Percentiles rank a stretch among this genome's conserved stretches.
These are phyloP conservation scores for Stephanodiscus minutulus DNA, from an alignment of 108 stramenopile genomes.

Conservation along the genomic window DNA sequence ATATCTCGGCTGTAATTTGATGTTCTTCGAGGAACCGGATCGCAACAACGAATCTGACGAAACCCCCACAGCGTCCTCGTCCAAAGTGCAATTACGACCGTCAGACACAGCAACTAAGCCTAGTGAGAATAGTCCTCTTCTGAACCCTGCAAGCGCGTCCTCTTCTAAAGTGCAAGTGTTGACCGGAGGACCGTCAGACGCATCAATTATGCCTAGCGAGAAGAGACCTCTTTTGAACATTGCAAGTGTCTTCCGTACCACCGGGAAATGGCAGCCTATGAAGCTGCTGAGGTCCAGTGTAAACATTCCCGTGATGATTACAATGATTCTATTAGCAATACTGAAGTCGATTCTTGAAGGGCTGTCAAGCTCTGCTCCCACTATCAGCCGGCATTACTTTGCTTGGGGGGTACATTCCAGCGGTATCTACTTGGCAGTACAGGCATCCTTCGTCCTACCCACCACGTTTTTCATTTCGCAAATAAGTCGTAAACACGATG, in stretches of 20 bases:
- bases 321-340: constrained; percentile 30
- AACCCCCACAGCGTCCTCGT: not conserved
- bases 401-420: constrained; percentile 37
- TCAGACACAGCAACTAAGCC: constrained; percentile 3
- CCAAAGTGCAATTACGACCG: constrained; percentile 6
- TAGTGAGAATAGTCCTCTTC: constrained; percentile 12
- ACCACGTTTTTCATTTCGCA: constrained; percentile 39
- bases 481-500: constrained; percentile 43
- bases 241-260: not conserved
- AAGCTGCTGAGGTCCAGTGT: constrained; percentile 9
- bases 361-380: constrained; percentile 44
- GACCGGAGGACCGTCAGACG: constrained; percentile 21
- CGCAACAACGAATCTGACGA: constrained; percentile 20
- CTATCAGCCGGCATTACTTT: constrained; percentile 48
- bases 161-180: constrained; percentile 1
- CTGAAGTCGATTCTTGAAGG: constrained; percentile 41
- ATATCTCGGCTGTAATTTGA: constrained; percentile 50
- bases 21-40: constrained; percentile 81
- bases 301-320: constrained; percentile 40
- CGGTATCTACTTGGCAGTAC: constrained; percentile 39
- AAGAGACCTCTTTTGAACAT: not conserved
- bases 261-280: not conserved
- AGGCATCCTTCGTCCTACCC: constrained; percentile 43
- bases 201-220: not conserved
- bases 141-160: constrained; percentile 2